Evolutionary conservation across 371 early-diverging fungal genomes (phyloP).

Genomic region (Mucor sp.): DNA sequence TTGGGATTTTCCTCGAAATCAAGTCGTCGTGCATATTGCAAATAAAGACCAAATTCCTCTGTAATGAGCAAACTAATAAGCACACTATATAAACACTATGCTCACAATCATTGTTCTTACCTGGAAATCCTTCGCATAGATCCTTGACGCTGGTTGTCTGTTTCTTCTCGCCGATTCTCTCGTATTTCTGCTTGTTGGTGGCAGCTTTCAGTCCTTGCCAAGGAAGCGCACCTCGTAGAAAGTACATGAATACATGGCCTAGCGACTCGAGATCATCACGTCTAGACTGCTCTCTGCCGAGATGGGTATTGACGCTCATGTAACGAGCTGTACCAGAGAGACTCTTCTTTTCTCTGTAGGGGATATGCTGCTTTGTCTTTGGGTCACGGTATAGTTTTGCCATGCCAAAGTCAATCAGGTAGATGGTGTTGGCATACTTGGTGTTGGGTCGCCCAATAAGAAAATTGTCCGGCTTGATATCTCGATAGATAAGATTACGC

Average conservation of each 20-base stretch:
- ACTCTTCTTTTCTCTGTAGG: constrained; percentile 88
- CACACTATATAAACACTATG: background rate
- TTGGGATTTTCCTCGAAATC: constrained; percentile 95
- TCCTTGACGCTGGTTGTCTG: constrained; percentile 84
- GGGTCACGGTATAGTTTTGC: constrained; percentile 95
- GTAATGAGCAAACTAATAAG: background rate
- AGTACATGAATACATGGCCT: constrained; percentile 98
- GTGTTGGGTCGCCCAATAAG: constrained; percentile 83
- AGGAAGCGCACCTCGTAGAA: constrained; percentile 93
- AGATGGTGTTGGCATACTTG: constrained; percentile 65
- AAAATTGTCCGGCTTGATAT: constrained; percentile 99
- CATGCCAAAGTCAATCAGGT: constrained; percentile 97
- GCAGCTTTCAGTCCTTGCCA: constrained; percentile 99
- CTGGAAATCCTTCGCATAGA: constrained; percentile 86
- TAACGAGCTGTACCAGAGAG: constrained; percentile 97
- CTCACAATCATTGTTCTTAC: constrained; percentile 3
- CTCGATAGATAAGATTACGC: constrained; percentile 94
- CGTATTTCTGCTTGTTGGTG: constrained; percentile 97
- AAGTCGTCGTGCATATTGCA: constrained; percentile 69
- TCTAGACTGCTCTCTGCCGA: constrained; percentile 94
- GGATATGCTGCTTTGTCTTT: constrained; percentile 92
- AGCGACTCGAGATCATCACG: constrained; percentile 98
- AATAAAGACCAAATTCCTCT: constrained; percentile 86
- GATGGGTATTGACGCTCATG: constrained; percentile 97
- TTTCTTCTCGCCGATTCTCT: constrained; percentile 97